Evolutionary conservation across 1,284 basidiomycete species (phyloP), one percentile per base, ranked within the genome.

Genomic region (Sporisorium sorghi): DNA sequence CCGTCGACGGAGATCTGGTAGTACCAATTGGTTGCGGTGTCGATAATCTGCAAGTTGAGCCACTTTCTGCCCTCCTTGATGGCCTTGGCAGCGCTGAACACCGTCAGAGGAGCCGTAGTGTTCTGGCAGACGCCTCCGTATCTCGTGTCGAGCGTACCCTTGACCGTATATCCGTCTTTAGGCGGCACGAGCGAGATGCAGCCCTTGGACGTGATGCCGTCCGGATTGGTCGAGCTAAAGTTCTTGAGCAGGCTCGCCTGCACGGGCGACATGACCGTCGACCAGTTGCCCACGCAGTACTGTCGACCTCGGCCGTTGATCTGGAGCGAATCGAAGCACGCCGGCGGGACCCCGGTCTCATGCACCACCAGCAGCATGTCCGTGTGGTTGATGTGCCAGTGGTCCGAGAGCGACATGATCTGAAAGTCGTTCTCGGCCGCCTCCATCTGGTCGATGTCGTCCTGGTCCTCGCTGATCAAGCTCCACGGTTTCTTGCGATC

Each of bases 351-450:
- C 5, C 75, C 75, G 4, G 71, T 74, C 60, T 73, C 63, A 42
- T 77, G 75, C 2, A 77, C 75, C 5, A 54, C 53, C 32, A 73
- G 15, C 42, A 73, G 51, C 71, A 77, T 73, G 30, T 73, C 59
- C 3, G 64, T 73, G 35, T 73, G 71, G 24, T 69, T 71, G 55
- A 77, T 64, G 57, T 77, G 75, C 75, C 75, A 77, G n/a, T 77
- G 66, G 32, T 76, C 74, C 1, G 70, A 67, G 5, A 67, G 49
- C 56, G 40, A 21, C 58, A 73, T 56, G 49, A 73, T 37, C 51
- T 70, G 58, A 24, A 54, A 70, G 39, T 76, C 58, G 23, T 54
- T 32, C 66, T 76, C 74, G 24, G 74, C 74, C 0, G 57, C 66
- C 35, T 76, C 74, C 62, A 76, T 58, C 71, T 73, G 71, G 10